Conservation (phyloP, 177 flowering plant species). For the Tripterygium wilfordii region DNA sequence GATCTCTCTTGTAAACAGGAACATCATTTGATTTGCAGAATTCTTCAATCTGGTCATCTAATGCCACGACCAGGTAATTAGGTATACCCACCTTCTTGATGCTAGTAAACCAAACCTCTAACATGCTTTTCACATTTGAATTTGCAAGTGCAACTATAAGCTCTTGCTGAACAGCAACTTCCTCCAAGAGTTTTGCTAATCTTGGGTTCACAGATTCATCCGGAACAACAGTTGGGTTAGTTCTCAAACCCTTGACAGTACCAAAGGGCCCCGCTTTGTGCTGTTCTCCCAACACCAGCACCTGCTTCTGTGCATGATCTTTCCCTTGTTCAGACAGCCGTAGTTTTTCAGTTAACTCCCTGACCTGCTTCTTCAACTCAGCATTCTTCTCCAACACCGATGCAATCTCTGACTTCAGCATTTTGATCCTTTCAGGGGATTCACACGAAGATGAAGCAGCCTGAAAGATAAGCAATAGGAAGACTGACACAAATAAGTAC, state of each 20-base stretch:
- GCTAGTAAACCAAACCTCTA: constrained; percentile 67
- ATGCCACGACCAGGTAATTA: constrained; percentile 76
- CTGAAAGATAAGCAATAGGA: too few species aligned
- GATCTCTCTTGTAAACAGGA: constrained; percentile 72
- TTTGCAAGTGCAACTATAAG: constrained; percentile 78
- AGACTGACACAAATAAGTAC: too few species aligned
- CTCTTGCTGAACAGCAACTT: constrained; percentile 59
- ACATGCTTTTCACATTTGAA: constrained; percentile 59
- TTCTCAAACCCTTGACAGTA: constrained; percentile 65
- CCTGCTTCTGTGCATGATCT: constrained; percentile 54
- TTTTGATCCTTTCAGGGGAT: constrained; percentile 39
- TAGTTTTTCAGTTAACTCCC: constrained; percentile 61
- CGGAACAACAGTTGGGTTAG: constrained; percentile 64
- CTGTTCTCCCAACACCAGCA: constrained; percentile 37
- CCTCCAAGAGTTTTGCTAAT: constrained; percentile 58
- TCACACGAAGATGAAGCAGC: constrained; percentile 42
- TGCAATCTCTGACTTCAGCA: constrained; percentile 40
- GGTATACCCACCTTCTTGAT: constrained; percentile 65
- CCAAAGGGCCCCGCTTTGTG: constrained; percentile 79
- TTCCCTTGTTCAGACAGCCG: constrained; percentile 49
- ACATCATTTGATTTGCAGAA: constrained; percentile 62
- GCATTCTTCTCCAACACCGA: constrained; percentile 44
- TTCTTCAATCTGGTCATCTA: constrained; percentile 55
- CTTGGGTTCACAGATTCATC: constrained; percentile 77
- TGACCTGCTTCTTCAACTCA: constrained; percentile 59